Evolutionary conservation across 306 rosid species (phyloP).

Genomic region (Albizia julibrissin): DNA sequence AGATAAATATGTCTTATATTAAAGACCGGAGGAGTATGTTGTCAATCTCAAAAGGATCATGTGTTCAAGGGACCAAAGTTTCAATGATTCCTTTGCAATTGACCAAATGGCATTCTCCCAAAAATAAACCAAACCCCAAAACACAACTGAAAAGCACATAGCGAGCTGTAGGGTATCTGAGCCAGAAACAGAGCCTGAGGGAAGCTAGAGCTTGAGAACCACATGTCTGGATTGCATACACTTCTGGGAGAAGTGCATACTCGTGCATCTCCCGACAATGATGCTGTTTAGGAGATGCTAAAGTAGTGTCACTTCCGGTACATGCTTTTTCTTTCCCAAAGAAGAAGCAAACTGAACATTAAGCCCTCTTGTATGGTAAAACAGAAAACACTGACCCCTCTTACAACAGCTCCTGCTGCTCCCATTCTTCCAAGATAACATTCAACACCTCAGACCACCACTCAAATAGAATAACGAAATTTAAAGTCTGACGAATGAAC

Average conservation of each 20-base stretch:
- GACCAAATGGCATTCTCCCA: background rate
- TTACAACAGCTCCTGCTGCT: background rate
- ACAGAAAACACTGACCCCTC: background rate
- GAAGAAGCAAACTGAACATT: background rate
- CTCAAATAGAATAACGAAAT: background rate
- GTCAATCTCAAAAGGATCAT: background rate
- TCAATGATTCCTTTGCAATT: background rate
- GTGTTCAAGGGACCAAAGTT: background rate
- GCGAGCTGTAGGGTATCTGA: background rate
- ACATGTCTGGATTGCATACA: background rate
- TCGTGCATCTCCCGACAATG: background rate
- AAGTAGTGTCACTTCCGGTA: background rate
- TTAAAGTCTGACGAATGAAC: background rate
- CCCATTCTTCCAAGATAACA: background rate
- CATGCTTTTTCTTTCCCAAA: background rate
- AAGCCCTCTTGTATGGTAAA: background rate
- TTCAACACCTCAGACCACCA: background rate
- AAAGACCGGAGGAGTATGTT: too few species aligned
- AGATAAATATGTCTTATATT: too few species aligned
- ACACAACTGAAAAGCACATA: background rate
- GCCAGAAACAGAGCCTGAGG: constrained; percentile 1
- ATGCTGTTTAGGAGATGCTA: background rate
- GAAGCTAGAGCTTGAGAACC: background rate
- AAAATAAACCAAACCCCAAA: too few species aligned
- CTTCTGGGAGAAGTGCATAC: background rate